Evolutionary conservation across 2,329 filamentous ascomycete species (phyloP).

Genomic region (Penicillium corylophilum): DNA sequence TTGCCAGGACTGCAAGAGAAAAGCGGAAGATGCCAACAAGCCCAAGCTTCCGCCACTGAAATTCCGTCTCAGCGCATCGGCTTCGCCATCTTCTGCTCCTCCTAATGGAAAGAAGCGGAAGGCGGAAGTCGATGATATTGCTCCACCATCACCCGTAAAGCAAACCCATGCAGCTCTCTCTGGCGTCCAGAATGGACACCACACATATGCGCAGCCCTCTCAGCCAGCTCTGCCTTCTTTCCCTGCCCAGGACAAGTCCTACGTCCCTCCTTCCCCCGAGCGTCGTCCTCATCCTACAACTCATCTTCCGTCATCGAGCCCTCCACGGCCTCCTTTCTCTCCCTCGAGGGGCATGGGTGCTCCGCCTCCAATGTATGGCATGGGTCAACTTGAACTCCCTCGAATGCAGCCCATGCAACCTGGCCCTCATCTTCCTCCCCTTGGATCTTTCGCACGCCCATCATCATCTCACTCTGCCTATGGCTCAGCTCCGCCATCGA

Average conservation of each 20-base stretch:
- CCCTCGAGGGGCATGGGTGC: constrained; percentile 34
- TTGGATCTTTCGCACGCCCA: constrained; percentile 40
- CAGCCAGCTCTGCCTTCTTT: constrained; percentile 15
- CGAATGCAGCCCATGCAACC: constrained; percentile 12
- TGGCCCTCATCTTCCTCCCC: constrained; percentile 31
- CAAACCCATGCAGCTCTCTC: constrained; percentile 19
- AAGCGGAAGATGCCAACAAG: constrained; percentile 60
- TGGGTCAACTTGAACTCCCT: constrained; percentile 24
- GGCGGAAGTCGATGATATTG: constrained; percentile 13
- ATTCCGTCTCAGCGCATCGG: constrained; percentile 54
- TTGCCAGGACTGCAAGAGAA: constrained; percentile 73
- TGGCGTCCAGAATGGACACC: constrained; percentile 22
- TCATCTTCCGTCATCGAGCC: constrained; percentile 24
- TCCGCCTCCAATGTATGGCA: constrained; percentile 24
- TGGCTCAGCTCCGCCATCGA: constrained; percentile 43
- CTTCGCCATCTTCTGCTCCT: constrained; percentile 43
- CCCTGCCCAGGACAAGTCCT: constrained; percentile 11
- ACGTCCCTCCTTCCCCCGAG: constrained; percentile 30
- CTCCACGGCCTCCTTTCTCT: constrained; percentile 33
- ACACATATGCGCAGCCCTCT: constrained; percentile 13
- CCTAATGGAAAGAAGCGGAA: constrained; percentile 23
- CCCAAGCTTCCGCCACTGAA: constrained; percentile 64
- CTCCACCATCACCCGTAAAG: constrained; percentile 27
- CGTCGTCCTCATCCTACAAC: constrained; percentile 27
- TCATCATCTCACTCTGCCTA: constrained; percentile 43